phyloP scores from a whole-genome alignment of 768 basidiomycete genomes.

The Russula sp. region DNA sequence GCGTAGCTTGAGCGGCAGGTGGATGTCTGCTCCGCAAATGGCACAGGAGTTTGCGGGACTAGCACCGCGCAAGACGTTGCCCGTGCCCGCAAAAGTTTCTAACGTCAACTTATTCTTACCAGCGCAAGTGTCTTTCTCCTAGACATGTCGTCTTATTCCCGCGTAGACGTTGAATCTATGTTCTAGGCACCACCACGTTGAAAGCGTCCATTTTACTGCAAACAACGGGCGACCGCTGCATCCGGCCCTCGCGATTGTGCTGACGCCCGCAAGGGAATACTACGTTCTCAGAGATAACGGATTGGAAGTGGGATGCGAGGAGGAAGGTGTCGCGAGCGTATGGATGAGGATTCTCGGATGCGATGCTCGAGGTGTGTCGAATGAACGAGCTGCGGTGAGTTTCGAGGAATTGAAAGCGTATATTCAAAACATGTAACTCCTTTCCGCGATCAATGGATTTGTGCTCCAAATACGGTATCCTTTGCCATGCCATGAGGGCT shows the following conservation, averaged over 20 bases:
- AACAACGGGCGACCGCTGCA: constrained; percentile 42
- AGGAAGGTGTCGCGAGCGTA: constrained; percentile 54
- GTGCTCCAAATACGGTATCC: constrained; percentile 22
- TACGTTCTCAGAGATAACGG: constrained; percentile 68
- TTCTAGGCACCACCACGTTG: constrained; percentile 63
- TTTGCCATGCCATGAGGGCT: neutral
- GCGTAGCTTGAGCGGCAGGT: constrained; percentile 57
- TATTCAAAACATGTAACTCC: constrained; percentile 1
- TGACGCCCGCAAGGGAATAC: constrained; percentile 63
- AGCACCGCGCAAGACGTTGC: neutral
- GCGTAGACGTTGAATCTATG: neutral
- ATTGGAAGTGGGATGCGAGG: constrained; percentile 69
- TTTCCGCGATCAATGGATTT: constrained; percentile 50
- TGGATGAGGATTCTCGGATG: constrained; percentile 60
- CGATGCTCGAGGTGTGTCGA: constrained; percentile 21
- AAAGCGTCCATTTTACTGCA: constrained; percentile 61
- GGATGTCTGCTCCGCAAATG: constrained; percentile 66
- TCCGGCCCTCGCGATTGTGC: constrained; percentile 56
- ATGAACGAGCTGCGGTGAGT: neutral
- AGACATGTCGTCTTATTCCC: neutral
- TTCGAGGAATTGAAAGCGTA: constrained; percentile 12
- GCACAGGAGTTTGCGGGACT: constrained; percentile 59
- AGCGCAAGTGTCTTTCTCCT: constrained; percentile 36
- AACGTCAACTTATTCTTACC: constrained; percentile 57
- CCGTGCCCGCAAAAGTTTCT: constrained; percentile 22